Base-by-base conservation (phyloP, 352 stramenopile species). In the Pythium chondricola region DNA sequence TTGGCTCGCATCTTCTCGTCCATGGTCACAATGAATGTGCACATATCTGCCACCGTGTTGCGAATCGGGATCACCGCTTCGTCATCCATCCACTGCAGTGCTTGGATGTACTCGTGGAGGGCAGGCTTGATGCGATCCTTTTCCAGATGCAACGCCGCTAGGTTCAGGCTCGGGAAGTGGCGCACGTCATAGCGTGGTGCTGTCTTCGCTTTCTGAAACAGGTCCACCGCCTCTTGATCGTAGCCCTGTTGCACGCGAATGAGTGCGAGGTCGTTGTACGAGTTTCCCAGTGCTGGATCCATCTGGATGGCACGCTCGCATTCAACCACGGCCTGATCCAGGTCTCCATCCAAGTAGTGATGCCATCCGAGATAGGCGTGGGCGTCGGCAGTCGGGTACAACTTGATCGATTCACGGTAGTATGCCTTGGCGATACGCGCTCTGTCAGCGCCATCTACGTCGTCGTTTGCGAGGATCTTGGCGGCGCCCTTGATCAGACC, bases 31-130 rank as follows among this genome's bases (percentile, higher is more conserved):
- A 87, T 71, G 13, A 86, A 78, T 18, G 74, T 70, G 14, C 59
- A 65, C 29, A 90, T 85, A 47, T 90, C 75, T 10, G 56, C 62
- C 37, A 90, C 65, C 1, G 71, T 88, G 50, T 85, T 86, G 30
- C 78, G 73, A 36, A 89, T 86, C 51, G 71, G 58, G 30, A 58
- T 51, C 0, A 56, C 63, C 18, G 42, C n/a, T 20, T 59, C 59
- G 29, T 81, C 78, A 10, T 84, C 67, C 71, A 88, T 83, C 78
- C 78, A 90, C 38, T 80, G 70, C 52, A 90, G 60, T 25, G 75
- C 65, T 40, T 87, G 69, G 32, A 90, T 90, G 50, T 90, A 90
- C 39, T 86, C 64, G 43, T 88, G 75, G 30, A 90, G 52, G 13
- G 78, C 75, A 3, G 52, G 51, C 41, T 85, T 85, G 11, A 88